Conservation (phyloP, 441 rosid species). For the Syzygium malaccense region DNA sequence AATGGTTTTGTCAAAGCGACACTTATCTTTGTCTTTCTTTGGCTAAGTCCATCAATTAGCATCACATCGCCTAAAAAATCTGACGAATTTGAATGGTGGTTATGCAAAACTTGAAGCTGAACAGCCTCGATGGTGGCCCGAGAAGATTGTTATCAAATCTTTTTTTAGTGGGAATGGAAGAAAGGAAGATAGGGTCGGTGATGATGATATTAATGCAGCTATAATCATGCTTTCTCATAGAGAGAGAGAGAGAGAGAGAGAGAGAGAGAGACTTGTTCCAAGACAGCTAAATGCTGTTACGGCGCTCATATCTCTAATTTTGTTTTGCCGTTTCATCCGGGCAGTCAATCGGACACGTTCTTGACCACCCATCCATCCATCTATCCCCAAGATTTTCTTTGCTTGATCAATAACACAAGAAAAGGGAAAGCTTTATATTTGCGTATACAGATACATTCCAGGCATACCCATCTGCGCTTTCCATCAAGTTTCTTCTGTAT, state of each 20-base stretch:
- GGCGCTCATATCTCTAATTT: background rate
- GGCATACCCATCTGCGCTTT: background rate
- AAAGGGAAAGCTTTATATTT: background rate
- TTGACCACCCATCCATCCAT: background rate
- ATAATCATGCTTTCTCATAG: background rate
- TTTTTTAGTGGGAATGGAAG: background rate
- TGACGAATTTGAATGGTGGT: background rate
- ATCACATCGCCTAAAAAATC: background rate
- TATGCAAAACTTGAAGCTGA: background rate
- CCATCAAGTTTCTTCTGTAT: background rate
- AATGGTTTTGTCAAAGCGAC: background rate
- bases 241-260: background rate
- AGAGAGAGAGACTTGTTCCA: background rate
- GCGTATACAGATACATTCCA: background rate
- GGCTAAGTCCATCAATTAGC: background rate
- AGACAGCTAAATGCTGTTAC: background rate
- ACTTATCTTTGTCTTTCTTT: background rate
- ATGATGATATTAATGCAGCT: background rate
- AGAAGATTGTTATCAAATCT: background rate
- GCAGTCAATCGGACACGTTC: constrained; percentile 28
- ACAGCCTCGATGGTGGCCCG: background rate
- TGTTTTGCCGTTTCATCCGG: constrained; percentile 29
- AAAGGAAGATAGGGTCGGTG: background rate
- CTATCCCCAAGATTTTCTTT: background rate
- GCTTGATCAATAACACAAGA: background rate